Evolutionary conservation across 768 basidiomycete species (phyloP), one percentile per base, ranked within the genome.

Genomic region (Chalciporus chontae): DNA sequence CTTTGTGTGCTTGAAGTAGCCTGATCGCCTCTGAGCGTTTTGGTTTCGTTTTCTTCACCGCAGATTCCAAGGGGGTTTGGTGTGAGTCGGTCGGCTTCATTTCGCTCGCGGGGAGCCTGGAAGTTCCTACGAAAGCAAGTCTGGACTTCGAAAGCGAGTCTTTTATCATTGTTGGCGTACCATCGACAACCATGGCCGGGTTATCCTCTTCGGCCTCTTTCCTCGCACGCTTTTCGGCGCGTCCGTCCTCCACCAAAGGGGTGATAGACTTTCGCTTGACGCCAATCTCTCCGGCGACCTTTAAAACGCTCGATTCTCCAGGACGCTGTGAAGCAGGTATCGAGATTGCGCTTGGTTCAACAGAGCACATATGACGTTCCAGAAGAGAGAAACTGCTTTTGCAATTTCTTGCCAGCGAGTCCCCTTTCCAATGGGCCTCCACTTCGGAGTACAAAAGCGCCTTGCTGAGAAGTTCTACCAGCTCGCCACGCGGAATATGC

Each of bases 361-460:
- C 45, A 17, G 84, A 82, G 64, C 90, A 93, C 19, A 79, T 72
- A 59, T 93, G 90, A 3, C 71, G 77, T 50, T 87, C 83, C 24
- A 92, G 73, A n/a, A 93, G 71, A 15, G 85, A 84, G 71, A 92
- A 91, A 10, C 75, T 66, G 29, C 77, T 72, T 61, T 80, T 83
- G 76, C 90, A 93, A 57, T 78, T 81, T 40, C 71, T 74, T 7
- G 80, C 76, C 51, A 85, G 69, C 31, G 74, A 71, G 61, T 81
- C 81, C 8, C 76, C 77, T 53, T 80, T 79, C 84, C 87, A 92
- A 59, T 92, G 90, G 7, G 84, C 77, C 72, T 93, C 90, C 45
- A 87, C 87, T 69, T 93, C 90, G 17, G 77, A 73, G 57, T 90
- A 93, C 9, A 92, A 77, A 15, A 93, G 71, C 4, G 90, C 82